Base-by-base conservation (phyloP, 768 basidiomycete genomes). In the Termitomyces sp. region DNA sequence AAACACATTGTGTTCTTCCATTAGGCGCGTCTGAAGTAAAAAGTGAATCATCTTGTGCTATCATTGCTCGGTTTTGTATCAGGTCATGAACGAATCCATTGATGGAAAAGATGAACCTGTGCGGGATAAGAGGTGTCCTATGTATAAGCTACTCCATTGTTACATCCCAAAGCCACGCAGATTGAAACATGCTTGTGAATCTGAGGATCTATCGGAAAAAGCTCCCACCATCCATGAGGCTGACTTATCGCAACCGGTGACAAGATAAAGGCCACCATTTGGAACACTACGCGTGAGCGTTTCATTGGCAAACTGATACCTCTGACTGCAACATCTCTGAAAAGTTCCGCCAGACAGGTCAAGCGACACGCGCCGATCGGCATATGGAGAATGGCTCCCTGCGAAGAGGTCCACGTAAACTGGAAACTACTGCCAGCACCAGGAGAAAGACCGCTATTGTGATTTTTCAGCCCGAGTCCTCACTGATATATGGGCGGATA, bases 241-340 rank as follows among this genome's bases (percentile, higher is more conserved):
- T 13, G 62, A 54, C 55, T 69, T 69, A 51, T 67, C 68, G 36
- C 37, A 58, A 13, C 65, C 65, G 11, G 66, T 66, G 6, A 68
- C 44, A 22, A 67, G 61, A 56, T 61, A 67, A n/a, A 67, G 50
- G 27, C 64, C 30, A 46, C 63, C 67, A 44, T 61, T 64, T n/a
- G 60, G 53, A 22, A 61, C 55, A 20, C 54, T n/a, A 20, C 64
- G 58, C 30, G 57, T 50, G 46, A 63, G 62, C 0, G 55, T 58
- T 8, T 44, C 47, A 30, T 61, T 63, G 27, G 48, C 57, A n/a
- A 61, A 65, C 22, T 42, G 46, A 37, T 65, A 65, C 59, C 65
- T 27, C 34, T 31, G 9, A 57, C 44, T 7, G 48, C 59, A 27
- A 49, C 51, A 33, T 60, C 57, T 37, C 57, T 54, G 34, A 64